Evolutionary conservation across 345 rosid species (phyloP).

Genomic region (Syzygium aromaticum): DNA sequence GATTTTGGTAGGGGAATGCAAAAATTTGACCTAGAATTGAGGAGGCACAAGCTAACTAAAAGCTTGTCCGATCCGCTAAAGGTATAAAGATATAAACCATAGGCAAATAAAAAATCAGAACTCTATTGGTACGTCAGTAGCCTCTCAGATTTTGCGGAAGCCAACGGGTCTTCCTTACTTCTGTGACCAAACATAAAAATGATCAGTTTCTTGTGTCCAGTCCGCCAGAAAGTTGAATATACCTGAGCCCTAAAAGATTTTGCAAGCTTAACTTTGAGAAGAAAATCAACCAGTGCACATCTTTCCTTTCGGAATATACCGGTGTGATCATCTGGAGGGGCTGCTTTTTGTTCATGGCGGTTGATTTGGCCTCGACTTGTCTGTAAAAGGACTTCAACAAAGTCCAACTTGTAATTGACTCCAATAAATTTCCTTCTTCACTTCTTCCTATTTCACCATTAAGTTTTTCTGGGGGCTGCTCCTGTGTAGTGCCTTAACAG

Average conservation of each 20-base stretch:
- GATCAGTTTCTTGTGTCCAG: too few species aligned
- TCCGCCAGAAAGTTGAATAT: too few species aligned
- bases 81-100: too few species aligned
- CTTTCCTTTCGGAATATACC: not conserved
- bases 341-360: not conserved
- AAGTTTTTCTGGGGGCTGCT: not conserved
- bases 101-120: too few species aligned
- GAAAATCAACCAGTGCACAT: not conserved
- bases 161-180: not conserved
- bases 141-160: not conserved
- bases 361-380: not conserved
- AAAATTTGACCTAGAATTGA: not conserved
- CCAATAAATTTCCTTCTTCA: not conserved
- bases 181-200: not conserved
- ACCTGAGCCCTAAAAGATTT: not conserved
- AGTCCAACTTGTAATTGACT: not conserved
- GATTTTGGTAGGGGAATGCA: not conserved
- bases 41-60: not conserved
- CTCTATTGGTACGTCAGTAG: not conserved
- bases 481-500: not conserved
- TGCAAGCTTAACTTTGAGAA: not conserved
- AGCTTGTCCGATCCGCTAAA: too few species aligned
- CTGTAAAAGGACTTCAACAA: not conserved
- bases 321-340: not conserved
- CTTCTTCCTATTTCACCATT: not conserved